Evolutionary conservation across 352 stramenopile genomes (phyloP).

Genomic region (Globisporangium spiculum): DNA sequence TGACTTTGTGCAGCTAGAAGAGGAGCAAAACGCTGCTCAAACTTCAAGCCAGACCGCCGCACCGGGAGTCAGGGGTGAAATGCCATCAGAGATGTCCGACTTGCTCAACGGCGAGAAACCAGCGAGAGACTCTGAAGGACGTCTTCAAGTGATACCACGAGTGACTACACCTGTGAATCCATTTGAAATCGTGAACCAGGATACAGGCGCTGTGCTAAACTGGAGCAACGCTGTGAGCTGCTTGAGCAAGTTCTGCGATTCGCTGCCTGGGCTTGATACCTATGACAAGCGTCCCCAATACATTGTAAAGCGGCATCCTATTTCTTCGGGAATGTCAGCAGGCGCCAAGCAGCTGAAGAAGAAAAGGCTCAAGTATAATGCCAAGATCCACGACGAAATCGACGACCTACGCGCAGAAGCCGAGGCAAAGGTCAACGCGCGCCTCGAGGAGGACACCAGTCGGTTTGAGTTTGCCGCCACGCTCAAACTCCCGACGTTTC

Average conservation of each 20-base stretch:
- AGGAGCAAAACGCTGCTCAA: slow-evolving; percentile 26
- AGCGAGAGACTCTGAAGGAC: slow-evolving; percentile 8
- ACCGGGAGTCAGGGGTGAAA: neutral
- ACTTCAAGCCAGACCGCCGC: neutral
- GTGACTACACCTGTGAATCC: slow-evolving; percentile 10
- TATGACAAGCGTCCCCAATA: slow-evolving; percentile 82
- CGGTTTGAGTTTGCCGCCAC: slow-evolving; percentile 63
- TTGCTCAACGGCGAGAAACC: slow-evolving; percentile 1
- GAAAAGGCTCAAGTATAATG: slow-evolving; percentile 78
- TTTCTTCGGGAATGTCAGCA: slow-evolving; percentile 41
- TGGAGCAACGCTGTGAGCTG: slow-evolving; percentile 57
- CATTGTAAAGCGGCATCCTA: slow-evolving; percentile 61
- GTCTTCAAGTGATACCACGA: slow-evolving; percentile 16
- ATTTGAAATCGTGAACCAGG: slow-evolving; percentile 59
- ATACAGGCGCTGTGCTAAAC: slow-evolving; percentile 67
- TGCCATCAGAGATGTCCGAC: slow-evolving; percentile 7
- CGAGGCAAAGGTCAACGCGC: slow-evolving; percentile 23
- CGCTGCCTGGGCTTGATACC: slow-evolving; percentile 74
- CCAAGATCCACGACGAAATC: slow-evolving; percentile 77
- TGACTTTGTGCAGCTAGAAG: slow-evolving; percentile 46
- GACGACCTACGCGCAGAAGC: slow-evolving; percentile 53
- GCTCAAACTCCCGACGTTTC: slow-evolving; percentile 53
- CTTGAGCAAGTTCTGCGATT: slow-evolving; percentile 80
- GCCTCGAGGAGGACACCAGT: slow-evolving; percentile 17
- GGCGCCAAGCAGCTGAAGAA: slow-evolving; percentile 64